Base-by-base conservation (phyloP, 768 basidiomycete genomes). In the Mycena amicta region DNA sequence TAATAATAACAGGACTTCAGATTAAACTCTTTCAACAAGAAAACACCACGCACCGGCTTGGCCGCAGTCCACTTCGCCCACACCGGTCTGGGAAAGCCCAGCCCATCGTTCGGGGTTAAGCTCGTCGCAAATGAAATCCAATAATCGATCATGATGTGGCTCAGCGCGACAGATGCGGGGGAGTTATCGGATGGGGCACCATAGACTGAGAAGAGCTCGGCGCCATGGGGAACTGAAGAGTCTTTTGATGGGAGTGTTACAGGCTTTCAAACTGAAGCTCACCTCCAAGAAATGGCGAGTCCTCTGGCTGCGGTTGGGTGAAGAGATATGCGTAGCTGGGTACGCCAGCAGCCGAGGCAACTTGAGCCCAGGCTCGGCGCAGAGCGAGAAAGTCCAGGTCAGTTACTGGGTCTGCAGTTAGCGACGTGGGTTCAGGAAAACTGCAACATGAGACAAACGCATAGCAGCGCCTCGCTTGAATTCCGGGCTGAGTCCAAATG, bases 121-220 rank as follows among this genome's bases (percentile, higher is more conserved):
- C 74, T 76, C 1, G 73, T 76, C 1, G 76, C 76, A 53, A 81
- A 81, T 0, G 79, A 80, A 20, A 81, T 64, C 79, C 79, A 80
- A 45, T 79, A 79, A 28, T 80, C 76, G 18, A 71, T 71, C 78
- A 80, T 79, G 16, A 61, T 12, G 3, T 50, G 63, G 43, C 77
- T 77, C 1, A 80, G 65, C 0, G 52, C 43, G 20, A 49, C 56
- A 3, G 45, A 65, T 53, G 30, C 56, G 5, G 50, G 54, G 5
- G 62, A 51, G 11, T 29, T 26, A 40, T 63, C 64, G 11, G 29
- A 45, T 13, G 65, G 62, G 0, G 50, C 60, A 5, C 73, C 74
- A 50, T 70, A 76, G 4, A 76, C 72, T 53, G 59, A 76, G 4
- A 28, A 5, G 15, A 75, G 39, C 55, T 76, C 75, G 1, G 71